phyloP scores from a whole-genome alignment of 1,284 basidiomycete species.

The Cronartium ribicola region DNA sequence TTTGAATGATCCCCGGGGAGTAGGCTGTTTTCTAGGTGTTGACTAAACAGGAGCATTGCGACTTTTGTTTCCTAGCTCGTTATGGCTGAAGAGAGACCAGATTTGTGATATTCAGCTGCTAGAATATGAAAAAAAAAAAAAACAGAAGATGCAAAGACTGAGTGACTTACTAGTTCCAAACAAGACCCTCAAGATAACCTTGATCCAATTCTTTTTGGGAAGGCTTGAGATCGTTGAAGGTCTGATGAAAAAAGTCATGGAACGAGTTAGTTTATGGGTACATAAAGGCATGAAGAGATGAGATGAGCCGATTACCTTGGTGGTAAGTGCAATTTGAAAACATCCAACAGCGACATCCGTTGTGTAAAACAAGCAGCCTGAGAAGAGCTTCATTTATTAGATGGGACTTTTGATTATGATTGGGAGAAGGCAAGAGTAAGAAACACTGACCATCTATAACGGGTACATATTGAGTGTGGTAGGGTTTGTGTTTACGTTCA shows the following conservation, averaged over 20 bases:
- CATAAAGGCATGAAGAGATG: not conserved
- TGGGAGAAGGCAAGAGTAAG: not conserved
- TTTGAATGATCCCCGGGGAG: too few species aligned
- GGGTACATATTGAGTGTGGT: not conserved
- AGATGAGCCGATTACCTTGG: not conserved
- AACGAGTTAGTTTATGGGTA: not conserved
- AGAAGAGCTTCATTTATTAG: not conserved
- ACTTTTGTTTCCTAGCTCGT: not conserved
- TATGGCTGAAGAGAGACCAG: not conserved
- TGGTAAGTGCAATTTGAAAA: slow-evolving; percentile 4
- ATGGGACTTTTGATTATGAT: not conserved
- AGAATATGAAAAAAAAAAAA: not conserved
- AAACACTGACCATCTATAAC: not conserved
- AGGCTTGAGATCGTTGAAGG: not conserved
- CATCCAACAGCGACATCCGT: not conserved
- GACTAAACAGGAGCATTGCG: not conserved
- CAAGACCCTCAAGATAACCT: not conserved
- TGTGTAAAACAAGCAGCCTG: not conserved
- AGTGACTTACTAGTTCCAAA: not conserved
- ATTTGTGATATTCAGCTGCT: not conserved
- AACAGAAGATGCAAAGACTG: not conserved
- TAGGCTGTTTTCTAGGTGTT: not conserved
- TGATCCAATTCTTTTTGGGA: not conserved
- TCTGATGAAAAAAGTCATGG: not conserved
- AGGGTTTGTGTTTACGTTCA: not conserved